Evolutionary conservation across 768 basidiomycete species (phyloP), one percentile per base, ranked within the genome.

Genomic region (Boletus tomentosulus): DNA sequence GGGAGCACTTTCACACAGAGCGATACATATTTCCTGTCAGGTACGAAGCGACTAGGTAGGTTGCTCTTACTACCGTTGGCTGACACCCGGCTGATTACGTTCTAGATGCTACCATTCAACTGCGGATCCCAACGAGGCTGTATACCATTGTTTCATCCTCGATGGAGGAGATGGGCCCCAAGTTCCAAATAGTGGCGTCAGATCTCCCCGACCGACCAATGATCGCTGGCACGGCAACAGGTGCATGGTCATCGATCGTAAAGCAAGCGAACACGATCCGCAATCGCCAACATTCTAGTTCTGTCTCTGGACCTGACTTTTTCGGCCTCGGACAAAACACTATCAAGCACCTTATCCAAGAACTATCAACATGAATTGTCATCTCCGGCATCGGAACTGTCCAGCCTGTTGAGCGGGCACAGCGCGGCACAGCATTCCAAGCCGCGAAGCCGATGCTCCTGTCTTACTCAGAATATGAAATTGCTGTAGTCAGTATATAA

Each of bases 261-360:
- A 86, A 84, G 63, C 83, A 87, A 46, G 90, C 91, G 1, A 92
- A 92, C 63, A 78, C 80, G 41, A 83, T 92, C 56, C 83, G 90
- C 46, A 85, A 88, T 64, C 78, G 89, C 13, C 86, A 89, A 58
- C 90, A 92, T 63, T 88, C 86, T 41, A 92, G 92, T 67, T 89
- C 87, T 6, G 88, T 93, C 13, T 92, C 90, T 3, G 90, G 90
- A 0, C 90, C 90, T 12, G 90, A 92, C 71, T 92, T 92, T 68
- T 92, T 90, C 64, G 91, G 91, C 9, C 75, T 93, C 15, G 87
- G 87, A 3, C 87, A 92, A 68, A 92, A 92, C 64, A 87, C 87
- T 4, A 91, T 93, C 74, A 92, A 92, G 72, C 87, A 89, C 63
- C 78, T 92, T 34, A 89, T 93, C n/a, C 90, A 93, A 68, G 86